These are phyloP conservation scores for Phytophthora pisi DNA, from an alignment of 352 stramenopile genomes.

Conservation along the genomic window DNA sequence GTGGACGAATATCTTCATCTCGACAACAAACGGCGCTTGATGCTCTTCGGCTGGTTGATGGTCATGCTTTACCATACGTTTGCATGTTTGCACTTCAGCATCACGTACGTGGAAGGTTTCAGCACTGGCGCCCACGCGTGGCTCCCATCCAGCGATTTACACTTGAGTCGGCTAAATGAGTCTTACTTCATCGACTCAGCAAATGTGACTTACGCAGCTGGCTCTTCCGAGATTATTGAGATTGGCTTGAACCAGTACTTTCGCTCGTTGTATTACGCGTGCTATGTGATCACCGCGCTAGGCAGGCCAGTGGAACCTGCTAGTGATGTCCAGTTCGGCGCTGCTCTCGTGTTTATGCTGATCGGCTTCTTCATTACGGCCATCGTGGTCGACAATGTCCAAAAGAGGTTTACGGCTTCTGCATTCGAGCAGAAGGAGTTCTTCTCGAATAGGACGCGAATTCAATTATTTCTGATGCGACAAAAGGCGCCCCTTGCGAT, in stretches of 20 bases:
- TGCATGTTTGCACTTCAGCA: constrained; percentile 65
- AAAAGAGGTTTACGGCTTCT: constrained; percentile 79
- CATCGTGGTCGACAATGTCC: constrained; percentile 75
- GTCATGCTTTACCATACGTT: constrained; percentile 64
- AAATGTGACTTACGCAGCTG: constrained; percentile 26
- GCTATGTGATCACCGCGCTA: constrained; percentile 60
- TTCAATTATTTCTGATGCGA: constrained; percentile 72
- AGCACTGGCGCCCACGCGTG: constrained; percentile 44
- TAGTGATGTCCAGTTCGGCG: constrained; percentile 53
- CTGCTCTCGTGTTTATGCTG: constrained; percentile 69
- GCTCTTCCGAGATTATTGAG: constrained; percentile 25
- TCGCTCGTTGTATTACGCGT: constrained; percentile 64
- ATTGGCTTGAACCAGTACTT: constrained; percentile 63
- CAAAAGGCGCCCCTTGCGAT: constrained; percentile 64
- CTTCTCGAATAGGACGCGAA: constrained; percentile 56
- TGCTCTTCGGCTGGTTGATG: constrained; percentile 56
- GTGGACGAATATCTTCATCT: constrained; percentile 53
- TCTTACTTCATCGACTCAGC: constrained; percentile 35
- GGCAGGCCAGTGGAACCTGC: constrained; percentile 56
- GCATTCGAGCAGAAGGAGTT: constrained; percentile 80
- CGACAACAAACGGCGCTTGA: constrained; percentile 51
- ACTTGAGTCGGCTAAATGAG: constrained; percentile 41
- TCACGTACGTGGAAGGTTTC: constrained; percentile 67
- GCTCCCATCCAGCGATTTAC: constrained; percentile 59
- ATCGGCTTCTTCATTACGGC: constrained; percentile 79